Base-by-base conservation (phyloP, 2,329 filamentous ascomycete species). In the Amauroascus verrucosus region DNA sequence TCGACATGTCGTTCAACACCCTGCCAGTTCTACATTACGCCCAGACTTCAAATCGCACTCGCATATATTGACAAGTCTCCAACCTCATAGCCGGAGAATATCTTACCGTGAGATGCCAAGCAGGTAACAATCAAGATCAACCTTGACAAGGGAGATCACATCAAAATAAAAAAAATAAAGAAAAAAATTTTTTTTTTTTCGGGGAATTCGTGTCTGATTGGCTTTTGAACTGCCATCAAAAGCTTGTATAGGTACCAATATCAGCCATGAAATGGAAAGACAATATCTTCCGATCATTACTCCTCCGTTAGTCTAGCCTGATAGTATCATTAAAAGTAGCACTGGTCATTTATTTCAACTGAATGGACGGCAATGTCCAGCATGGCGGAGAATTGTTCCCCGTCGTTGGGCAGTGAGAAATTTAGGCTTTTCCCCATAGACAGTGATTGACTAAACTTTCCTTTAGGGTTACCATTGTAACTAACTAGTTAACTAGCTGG, bases 211-310 rank as follows among this genome's bases (percentile, higher is more conserved):
- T n/a, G 26, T 20, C 3, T 22, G 18, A 16, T 16, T 48, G 16
- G 28, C 14, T 48, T 4, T 24, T 48, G 30, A 7, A 8, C 32
- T 20, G 45, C 32, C 28, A 13, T 37, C 22, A 33, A 33, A 6
- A 45, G 22, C 13, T 26, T 13, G 14, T 35, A 37, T n/a, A n/a
- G 18, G 6, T 37, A 37, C n/a, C 13, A 37, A n/a, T 14, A 24
- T 37, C 30, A 48, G 20, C 32, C 11, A 37, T 41, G 3, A 43
- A 50, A 50, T 50, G 48, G 22, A 41, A 35, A 50, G 24, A 32
- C 13, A 5, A 22, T 32, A 6, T 33, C 48, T 41, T 43, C 35
- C 33, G 37, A 41, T 43, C n/a, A 20, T 49, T 13, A n/a, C 4
- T 20, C 37, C n/a, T n/a, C n/a, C n/a, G n/a, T n/a, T n/a, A n/a